Conservation (phyloP, 1,284 basidiomycete genomes). For the Austroboletus novae-zelandiae region DNA sequence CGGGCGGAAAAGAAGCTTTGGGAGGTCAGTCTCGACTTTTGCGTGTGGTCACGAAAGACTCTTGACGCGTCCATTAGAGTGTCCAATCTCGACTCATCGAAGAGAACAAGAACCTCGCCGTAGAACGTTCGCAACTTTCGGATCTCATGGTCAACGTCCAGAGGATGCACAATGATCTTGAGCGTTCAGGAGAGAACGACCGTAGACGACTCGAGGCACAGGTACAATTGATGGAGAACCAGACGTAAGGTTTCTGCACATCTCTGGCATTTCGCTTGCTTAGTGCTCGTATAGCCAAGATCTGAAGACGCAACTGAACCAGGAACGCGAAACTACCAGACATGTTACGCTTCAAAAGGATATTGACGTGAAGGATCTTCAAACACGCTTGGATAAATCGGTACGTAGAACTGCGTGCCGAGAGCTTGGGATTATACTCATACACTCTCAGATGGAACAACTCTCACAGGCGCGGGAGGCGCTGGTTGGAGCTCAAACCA, state of each 20-base stretch:
- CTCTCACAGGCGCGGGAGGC: constrained; percentile 70
- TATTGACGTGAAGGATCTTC: constrained; percentile 76
- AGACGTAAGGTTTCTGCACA: constrained; percentile 53
- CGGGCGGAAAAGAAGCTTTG: constrained; percentile 90
- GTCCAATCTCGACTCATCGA: constrained; percentile 78
- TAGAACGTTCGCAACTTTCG: constrained; percentile 81
- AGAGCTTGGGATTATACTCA: constrained; percentile 8
- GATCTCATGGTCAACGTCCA: constrained; percentile 87
- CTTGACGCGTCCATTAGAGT: constrained; percentile 42
- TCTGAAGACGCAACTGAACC: constrained; percentile 68
- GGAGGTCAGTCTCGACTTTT: constrained; percentile 57
- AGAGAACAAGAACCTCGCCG: constrained; percentile 77
- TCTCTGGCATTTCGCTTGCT: neutral
- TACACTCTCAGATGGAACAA: constrained; percentile 52
- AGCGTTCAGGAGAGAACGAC: constrained; percentile 79
- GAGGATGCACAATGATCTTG: constrained; percentile 85
- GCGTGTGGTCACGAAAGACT: neutral
- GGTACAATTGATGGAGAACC: constrained; percentile 73
- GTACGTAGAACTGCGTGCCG: constrained; percentile 43
- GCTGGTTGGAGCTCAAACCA: constrained; percentile 75
- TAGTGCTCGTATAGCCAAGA: constrained; percentile 55
- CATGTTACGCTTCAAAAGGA: constrained; percentile 76
- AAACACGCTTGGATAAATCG: constrained; percentile 68
- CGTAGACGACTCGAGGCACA: constrained; percentile 78
- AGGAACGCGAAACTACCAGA: constrained; percentile 78